Percentiles rank a stretch among this genome's conserved stretches.
These are phyloP conservation scores for Pseudocercospora musae DNA, from an alignment of 2,329 filamentous ascomycete genomes.

Conservation along the genomic window DNA sequence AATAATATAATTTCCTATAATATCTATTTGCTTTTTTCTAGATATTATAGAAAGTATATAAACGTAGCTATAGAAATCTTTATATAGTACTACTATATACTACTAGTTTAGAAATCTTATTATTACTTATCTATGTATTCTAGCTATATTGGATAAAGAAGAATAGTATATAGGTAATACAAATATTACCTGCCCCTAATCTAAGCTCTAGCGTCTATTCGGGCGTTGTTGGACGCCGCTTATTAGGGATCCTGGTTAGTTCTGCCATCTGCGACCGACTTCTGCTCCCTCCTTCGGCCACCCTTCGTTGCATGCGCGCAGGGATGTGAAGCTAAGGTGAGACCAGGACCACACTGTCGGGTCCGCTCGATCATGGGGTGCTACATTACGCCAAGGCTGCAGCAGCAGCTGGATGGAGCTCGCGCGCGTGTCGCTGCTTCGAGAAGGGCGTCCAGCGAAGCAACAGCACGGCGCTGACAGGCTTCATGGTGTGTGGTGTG, in stretches of 20 bases:
- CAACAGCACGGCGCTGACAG: neutral
- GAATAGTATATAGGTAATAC: too few species aligned
- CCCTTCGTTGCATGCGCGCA: neutral
- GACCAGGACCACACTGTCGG: conserved; percentile 3
- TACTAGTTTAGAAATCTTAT: too few species aligned
- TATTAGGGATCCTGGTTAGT: neutral
- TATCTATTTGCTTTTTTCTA: too few species aligned
- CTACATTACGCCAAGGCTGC: neutral
- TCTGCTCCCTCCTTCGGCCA: neutral
- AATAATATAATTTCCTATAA: too few species aligned
- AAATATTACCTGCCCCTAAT: neutral
- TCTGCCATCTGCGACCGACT: neutral
- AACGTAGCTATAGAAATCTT: too few species aligned
- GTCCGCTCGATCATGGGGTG: conserved; percentile 2
- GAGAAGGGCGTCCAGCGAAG: neutral
- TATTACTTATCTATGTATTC: too few species aligned
- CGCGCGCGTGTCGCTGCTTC: neutral
- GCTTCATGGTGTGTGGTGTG: neutral
- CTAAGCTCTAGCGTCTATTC: too few species aligned
- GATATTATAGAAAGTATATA: too few species aligned
- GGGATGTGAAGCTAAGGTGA: neutral
- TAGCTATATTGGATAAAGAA: too few species aligned
- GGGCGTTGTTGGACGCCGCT: neutral
- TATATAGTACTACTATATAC: too few species aligned
- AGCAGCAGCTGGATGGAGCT: neutral